phyloP scores from a whole-genome alignment of 176 grass and related monocot species.

The Aegilops sharonensis region DNA sequence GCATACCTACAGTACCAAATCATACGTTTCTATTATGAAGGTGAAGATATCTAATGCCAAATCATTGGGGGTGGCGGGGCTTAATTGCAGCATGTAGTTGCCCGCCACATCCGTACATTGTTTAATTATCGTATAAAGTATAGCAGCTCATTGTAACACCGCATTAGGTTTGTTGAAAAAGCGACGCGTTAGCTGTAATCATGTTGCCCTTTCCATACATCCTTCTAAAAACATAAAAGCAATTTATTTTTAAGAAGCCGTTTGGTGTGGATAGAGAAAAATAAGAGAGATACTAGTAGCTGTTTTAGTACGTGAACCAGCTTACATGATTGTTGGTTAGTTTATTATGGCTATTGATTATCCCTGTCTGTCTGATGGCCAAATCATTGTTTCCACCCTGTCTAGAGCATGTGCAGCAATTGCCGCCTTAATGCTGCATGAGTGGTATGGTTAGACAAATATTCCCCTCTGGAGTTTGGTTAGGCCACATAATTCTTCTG shows the following conservation, averaged over 20 bases:
- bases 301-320: slow-evolving; percentile 46
- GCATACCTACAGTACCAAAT: slow-evolving; percentile 24
- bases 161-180: slow-evolving; percentile 32
- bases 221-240: slow-evolving; percentile 36
- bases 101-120: slow-evolving; percentile 37
- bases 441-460: slow-evolving; percentile 56
- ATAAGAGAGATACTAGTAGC: not conserved
- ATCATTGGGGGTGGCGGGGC: slow-evolving; percentile 31
- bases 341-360: slow-evolving; percentile 57
- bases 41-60: slow-evolving; percentile 28
- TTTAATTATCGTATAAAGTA: slow-evolving; percentile 58
- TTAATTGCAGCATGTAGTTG: slow-evolving; percentile 42
- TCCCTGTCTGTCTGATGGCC: slow-evolving; percentile 37
- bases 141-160: slow-evolving; percentile 46
- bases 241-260: not conserved
- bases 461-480: slow-evolving; percentile 41
- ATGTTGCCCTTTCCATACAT: slow-evolving; percentile 33
- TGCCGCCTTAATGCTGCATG: slow-evolving; percentile 54
- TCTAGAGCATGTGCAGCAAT: slow-evolving; percentile 60
- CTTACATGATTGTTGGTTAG: slow-evolving; percentile 52
- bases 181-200: slow-evolving; percentile 52
- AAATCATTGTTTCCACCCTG: slow-evolving; percentile 69
- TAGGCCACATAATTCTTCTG: slow-evolving; percentile 39
- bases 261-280: slow-evolving; percentile 20
- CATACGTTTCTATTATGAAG: slow-evolving; percentile 34